These are phyloP conservation scores for Apocynum venetum DNA, from an alignment of 257 asterid genomes.

Conservation along the genomic window DNA sequence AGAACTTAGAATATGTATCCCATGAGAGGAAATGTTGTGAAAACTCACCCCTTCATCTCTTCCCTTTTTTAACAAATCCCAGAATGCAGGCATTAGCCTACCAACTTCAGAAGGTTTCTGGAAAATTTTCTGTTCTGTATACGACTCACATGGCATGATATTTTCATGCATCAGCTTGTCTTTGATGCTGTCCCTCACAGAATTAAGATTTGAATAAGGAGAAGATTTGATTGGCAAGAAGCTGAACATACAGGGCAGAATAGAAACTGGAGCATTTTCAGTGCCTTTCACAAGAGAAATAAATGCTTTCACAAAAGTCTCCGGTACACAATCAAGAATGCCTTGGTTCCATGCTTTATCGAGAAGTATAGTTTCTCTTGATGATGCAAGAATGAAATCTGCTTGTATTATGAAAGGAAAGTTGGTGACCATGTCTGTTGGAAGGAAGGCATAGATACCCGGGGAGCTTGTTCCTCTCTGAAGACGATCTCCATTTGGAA, in stretches of 20 bases:
- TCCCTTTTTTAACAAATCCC: constrained; percentile 24
- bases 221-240: constrained; percentile 28
- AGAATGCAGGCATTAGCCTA: constrained; percentile 29
- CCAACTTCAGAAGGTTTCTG: constrained; percentile 30
- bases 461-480: constrained; percentile 30
- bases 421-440: constrained; percentile 36
- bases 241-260: constrained; percentile 26
- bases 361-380: constrained; percentile 34
- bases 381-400: constrained; percentile 34
- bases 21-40: constrained; percentile 36
- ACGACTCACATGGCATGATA: constrained; percentile 33
- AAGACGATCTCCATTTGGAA: constrained; percentile 33
- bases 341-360: constrained; percentile 34
- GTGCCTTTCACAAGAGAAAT: constrained; percentile 24
- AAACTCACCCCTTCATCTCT: constrained; percentile 30
- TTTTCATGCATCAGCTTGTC: constrained; percentile 22
- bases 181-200: constrained; percentile 25
- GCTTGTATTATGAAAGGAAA: constrained; percentile 36
- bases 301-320: constrained; percentile 32
- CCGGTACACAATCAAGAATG: constrained; percentile 30
- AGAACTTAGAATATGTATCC: constrained; percentile 25
- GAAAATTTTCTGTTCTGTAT: constrained; percentile 22
- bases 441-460: constrained; percentile 35
- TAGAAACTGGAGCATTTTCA: constrained; percentile 24
- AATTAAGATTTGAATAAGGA: constrained; percentile 23